Evolutionary conservation across 169 alveolate species (phyloP), one percentile per base, ranked within the genome.

Genomic region (Eimeria acervulina): DNA sequence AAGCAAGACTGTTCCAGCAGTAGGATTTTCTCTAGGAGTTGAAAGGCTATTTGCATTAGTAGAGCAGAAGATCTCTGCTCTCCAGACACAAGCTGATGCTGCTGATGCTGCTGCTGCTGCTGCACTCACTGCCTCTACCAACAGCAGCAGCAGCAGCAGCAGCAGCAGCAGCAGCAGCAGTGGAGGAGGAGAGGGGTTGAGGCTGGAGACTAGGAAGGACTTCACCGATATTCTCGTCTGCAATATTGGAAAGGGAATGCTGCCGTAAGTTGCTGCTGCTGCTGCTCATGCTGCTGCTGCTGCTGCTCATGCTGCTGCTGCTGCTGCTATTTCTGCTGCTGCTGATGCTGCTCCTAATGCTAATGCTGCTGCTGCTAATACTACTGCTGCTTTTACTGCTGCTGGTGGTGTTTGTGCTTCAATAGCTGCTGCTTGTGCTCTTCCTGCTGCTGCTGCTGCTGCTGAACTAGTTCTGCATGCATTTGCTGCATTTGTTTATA

Each of bases 11-110:
- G 97, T 98, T 40, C 99, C 99, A 21, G 98, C 99, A 15, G 99
- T 99, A 26, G 99, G 99, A 36, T 98, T 99, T 80, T 98, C 99
- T 68, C 97, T 99, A 15, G 99, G 99, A 26, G 98, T 99, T 36
- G 99, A 99, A 93, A 96, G 99, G 88, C 97, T 99, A 55, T 98
- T 99, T 98, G 84, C 93, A 52, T 59, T 96, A 28, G 90, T 90
- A 28, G 95, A 95, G 70, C 78, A 80, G 40, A 74, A 5, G 59
- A 91, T n/a, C 70, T n/a, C n/a, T n/a, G n/a, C n/a, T n/a, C n/a
- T n/a, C n/a, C n/a, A n/a, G n/a, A n/a, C n/a, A 51, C 28, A 68
- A 23, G 52, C 91, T 68, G 10, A n/a, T n/a, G n/a, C n/a, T n/a
- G n/a, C n/a, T n/a, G 91, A 55, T 21, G 68, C 38, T 2, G 74